Percentiles rank a stretch among this genome's conserved stretches.
Conservation (phyloP, 768 basidiomycete genomes). For the Suillus lakei region DNA sequence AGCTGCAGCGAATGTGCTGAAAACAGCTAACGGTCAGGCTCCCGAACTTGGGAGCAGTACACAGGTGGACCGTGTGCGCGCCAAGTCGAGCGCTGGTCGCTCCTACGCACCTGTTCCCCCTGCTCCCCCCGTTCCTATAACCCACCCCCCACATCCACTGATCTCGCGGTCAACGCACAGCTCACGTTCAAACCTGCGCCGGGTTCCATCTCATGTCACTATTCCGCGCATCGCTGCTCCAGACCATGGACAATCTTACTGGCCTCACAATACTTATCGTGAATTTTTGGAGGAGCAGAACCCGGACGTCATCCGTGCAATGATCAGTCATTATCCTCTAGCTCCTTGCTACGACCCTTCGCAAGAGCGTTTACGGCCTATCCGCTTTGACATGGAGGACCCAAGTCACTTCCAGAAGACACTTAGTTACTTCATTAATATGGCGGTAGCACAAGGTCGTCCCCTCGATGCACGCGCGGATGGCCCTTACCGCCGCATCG, state of each 20-base stretch:
- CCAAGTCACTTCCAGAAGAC: slow-evolving; percentile 1
- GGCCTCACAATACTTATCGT: background rate
- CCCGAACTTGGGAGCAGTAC: slow-evolving; percentile 8
- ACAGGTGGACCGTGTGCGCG: slow-evolving; percentile 2
- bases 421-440: slow-evolving; percentile 9
- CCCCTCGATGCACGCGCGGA: slow-evolving; percentile 17
- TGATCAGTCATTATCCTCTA: slow-evolving; percentile 6
- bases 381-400: slow-evolving; percentile 16
- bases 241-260: background rate
- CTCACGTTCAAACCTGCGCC: slow-evolving; percentile 5
- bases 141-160: background rate
- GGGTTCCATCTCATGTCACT: background rate
- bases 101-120: background rate
- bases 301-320: background rate
- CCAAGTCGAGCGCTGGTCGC: slow-evolving; percentile 1
- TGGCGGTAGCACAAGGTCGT: slow-evolving; percentile 12
- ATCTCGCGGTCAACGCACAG: slow-evolving; percentile 7
- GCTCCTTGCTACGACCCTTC: slow-evolving; percentile 6
- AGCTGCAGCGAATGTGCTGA: background rate
- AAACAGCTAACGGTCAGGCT: background rate
- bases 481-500: slow-evolving; percentile 7
- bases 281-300: background rate
- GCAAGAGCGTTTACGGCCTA: slow-evolving; percentile 8
- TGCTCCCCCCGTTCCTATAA: background rate
- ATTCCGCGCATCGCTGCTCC: background rate